phyloP scores from a whole-genome alignment of 2,329 filamentous ascomycete genomes.

The Apiospora koreana region DNA sequence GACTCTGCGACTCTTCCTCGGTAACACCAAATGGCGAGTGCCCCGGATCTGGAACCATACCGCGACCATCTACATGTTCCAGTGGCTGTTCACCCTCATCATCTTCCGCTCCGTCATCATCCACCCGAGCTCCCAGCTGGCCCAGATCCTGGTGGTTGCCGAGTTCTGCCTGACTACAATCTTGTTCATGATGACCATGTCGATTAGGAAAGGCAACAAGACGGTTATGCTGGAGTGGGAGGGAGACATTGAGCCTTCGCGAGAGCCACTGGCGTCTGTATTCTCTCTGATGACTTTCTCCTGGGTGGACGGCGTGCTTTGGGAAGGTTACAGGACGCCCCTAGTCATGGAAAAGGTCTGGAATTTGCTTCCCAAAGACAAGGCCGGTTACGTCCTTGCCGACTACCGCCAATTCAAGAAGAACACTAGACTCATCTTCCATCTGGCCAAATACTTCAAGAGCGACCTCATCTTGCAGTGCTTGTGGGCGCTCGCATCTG shows the following conservation, averaged over 20 bases:
- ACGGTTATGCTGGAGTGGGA: slow-evolving; percentile 87
- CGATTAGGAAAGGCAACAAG: slow-evolving; percentile 89
- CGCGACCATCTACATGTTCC: slow-evolving; percentile 74
- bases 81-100: slow-evolving; percentile 77
- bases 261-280: slow-evolving; percentile 83
- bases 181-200: slow-evolving; percentile 74
- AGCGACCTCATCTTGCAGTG: slow-evolving; percentile 74
- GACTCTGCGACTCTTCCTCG: slow-evolving; percentile 69
- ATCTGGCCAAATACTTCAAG: slow-evolving; percentile 84
- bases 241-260: slow-evolving; percentile 81
- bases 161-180: slow-evolving; percentile 77
- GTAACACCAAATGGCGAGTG: slow-evolving; percentile 64
- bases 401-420: slow-evolving; percentile 86
- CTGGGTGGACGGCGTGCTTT: slow-evolving; percentile 90
- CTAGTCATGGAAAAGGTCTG: slow-evolving; percentile 85
- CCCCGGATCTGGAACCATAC: slow-evolving; percentile 92
- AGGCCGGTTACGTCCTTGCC: slow-evolving; percentile 76
- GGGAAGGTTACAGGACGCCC: slow-evolving; percentile 82
- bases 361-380: slow-evolving; percentile 87
- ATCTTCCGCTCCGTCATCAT: slow-evolving; percentile 86
- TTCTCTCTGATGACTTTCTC: slow-evolving; percentile 85
- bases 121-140: slow-evolving; percentile 65
- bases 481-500: slow-evolving; percentile 75
- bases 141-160: slow-evolving; percentile 65
- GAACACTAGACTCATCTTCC: slow-evolving; percentile 75